These are phyloP conservation scores for Ophiostoma sp. DNA, from an alignment of 2,329 filamentous ascomycete genomes.

Conservation along the genomic window DNA sequence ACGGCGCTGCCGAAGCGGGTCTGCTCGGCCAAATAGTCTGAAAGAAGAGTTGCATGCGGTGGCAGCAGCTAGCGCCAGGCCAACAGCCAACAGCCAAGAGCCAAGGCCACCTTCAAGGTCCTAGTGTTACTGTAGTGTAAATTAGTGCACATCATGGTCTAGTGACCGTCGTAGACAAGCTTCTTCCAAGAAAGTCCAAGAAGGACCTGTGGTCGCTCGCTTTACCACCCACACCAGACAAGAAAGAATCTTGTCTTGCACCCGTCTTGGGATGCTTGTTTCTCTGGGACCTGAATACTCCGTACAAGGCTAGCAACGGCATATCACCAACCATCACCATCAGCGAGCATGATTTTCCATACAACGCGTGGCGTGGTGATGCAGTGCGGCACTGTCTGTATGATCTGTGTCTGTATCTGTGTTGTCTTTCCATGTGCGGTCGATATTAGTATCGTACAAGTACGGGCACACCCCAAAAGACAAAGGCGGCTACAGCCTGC, in stretches of 20 bases:
- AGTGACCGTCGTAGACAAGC: slow-evolving; percentile 2
- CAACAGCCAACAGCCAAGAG: background rate
- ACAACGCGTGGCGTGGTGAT: background rate
- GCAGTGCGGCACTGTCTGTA: background rate
- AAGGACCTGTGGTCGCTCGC: background rate
- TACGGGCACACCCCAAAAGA: too few species aligned
- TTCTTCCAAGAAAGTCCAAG: background rate
- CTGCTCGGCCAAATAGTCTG: background rate
- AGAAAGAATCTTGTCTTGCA: background rate
- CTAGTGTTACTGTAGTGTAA: background rate
- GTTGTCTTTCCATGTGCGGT: too few species aligned
- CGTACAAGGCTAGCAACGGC: background rate
- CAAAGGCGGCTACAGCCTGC: too few species aligned
- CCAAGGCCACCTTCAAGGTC: background rate
- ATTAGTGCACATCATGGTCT: background rate
- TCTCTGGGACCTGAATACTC: background rate
- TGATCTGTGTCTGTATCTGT: too few species aligned
- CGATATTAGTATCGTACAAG: too few species aligned
- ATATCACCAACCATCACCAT: background rate
- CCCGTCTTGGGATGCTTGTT: background rate
- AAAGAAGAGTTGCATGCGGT: background rate
- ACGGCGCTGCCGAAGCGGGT: slow-evolving; percentile 12
- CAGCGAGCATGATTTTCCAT: too few species aligned
- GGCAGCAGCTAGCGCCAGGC: background rate
- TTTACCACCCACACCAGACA: background rate